A percentile compares a stretch with the other conserved stretches of the same genome.
These are phyloP conservation scores for Amborella trichopoda DNA, from an alignment of 164 flowering plant genomes.

Conservation along the genomic window DNA sequence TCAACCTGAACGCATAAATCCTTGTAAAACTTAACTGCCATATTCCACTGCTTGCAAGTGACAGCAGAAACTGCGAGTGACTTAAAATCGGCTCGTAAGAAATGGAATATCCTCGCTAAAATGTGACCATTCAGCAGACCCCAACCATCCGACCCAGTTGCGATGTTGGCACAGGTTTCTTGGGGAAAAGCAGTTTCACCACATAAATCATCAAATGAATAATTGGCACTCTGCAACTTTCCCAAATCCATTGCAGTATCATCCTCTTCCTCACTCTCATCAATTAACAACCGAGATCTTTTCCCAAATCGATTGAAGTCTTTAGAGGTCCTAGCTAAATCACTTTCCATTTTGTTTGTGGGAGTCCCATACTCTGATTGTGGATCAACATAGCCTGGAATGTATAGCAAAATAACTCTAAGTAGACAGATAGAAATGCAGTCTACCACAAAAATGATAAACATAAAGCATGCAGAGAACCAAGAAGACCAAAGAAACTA, in stretches of 20 bases:
- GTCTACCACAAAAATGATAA: too few species aligned
- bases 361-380: too few species aligned
- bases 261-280: conserved; percentile 52
- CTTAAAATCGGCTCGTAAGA: conserved; percentile 61
- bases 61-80: conserved; percentile 64
- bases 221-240: conserved; percentile 21
- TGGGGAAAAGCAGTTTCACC: conserved; percentile 26
- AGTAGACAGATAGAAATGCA: too few species aligned
- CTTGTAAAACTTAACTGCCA: conserved; percentile 53
- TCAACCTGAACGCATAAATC: conserved; percentile 51
- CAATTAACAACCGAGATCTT: conserved; percentile 37
- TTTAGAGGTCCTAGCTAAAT: conserved; percentile 2
- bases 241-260: conserved; percentile 31
- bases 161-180: conserved; percentile 22
- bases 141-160: conserved; percentile 42
- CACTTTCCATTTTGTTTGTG: too few species aligned
- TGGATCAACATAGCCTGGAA: too few species aligned
- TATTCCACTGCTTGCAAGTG: conserved; percentile 85
- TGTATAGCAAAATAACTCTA: too few species aligned
- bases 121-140: conserved; percentile 59
- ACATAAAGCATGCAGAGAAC: too few species aligned
- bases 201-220: conserved; percentile 62
- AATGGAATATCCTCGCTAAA: conserved; percentile 79
- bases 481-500: too few species aligned
- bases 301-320: conserved; percentile 33